These are phyloP conservation scores for Coccinonectria pachysandricola DNA, from an alignment of 2,329 filamentous ascomycete species.

Conservation along the genomic window DNA sequence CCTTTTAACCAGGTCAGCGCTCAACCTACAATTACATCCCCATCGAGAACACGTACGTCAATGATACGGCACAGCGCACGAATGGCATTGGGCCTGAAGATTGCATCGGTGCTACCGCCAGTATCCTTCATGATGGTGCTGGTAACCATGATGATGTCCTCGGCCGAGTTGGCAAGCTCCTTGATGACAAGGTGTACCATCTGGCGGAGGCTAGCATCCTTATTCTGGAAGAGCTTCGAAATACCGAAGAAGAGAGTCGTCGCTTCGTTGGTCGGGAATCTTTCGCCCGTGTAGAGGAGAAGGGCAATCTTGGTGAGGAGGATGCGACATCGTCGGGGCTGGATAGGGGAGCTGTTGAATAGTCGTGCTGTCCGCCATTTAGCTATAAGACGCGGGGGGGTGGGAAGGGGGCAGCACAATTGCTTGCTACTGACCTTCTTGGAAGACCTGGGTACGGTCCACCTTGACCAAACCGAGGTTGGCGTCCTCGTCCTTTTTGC, in stretches of 20 bases:
- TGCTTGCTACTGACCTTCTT: conserved; percentile 65
- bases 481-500: conserved; percentile 98
- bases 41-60: no score
- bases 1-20: conserved; percentile 40
- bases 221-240: conserved; percentile 99
- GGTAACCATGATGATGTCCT: conserved; percentile 99
- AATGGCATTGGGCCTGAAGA: conserved; percentile 93
- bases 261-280: conserved; percentile 93
- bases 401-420: conserved; percentile 18
- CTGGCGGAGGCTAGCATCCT: conserved; percentile 93
- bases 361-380: conserved; percentile 61
- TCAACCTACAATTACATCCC: no score
- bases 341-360: conserved; percentile 96
- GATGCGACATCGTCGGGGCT: conserved; percentile 92
- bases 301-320: conserved; percentile 95
- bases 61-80: conserved; percentile 93
- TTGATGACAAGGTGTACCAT: conserved; percentile 99
- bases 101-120: conserved; percentile 83
- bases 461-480: conserved; percentile 92
- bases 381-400: conserved; percentile 24
- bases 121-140: conserved; percentile 99
- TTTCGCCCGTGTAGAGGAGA: conserved; percentile 92
- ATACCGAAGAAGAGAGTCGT: conserved; percentile 98
- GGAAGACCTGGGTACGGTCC: conserved; percentile 94
- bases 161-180: conserved; percentile 87